Evolutionary conservation across 805 yeast genomes (phyloP).

Genomic region (Candida sanyiensis): DNA sequence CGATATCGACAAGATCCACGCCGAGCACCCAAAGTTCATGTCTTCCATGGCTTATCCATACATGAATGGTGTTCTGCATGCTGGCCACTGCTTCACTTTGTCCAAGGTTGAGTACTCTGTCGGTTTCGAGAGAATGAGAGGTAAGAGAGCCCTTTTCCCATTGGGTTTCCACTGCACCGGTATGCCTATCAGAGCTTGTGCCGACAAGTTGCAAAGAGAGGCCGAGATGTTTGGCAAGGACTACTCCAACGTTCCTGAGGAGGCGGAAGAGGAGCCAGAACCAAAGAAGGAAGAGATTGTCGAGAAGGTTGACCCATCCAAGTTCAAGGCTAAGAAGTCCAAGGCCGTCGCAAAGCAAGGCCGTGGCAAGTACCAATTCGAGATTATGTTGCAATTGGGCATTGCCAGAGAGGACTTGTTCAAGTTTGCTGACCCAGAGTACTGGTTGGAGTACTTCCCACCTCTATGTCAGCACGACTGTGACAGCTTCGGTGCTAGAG

Average conservation of each 20-base stretch:
- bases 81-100: slow-evolving; percentile 93
- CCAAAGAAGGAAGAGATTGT: slow-evolving; percentile 31
- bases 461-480: slow-evolving; percentile 82
- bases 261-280: slow-evolving; percentile 46
- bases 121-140: slow-evolving; percentile 93
- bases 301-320: slow-evolving; percentile 68
- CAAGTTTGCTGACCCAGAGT: slow-evolving; percentile 84
- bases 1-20: slow-evolving; percentile 63
- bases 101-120: slow-evolving; percentile 89
- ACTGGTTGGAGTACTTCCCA: slow-evolving; percentile 92
- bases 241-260: slow-evolving; percentile 62
- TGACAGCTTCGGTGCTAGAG: slow-evolving; percentile 78
- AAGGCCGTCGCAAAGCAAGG: slow-evolving; percentile 94
- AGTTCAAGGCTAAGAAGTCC: slow-evolving; percentile 87
- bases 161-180: slow-evolving; percentile 99
- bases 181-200: slow-evolving; percentile 95
- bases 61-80: slow-evolving; percentile 97
- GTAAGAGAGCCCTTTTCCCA: slow-evolving; percentile 89
- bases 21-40: slow-evolving; percentile 78
- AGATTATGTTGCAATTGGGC: slow-evolving; percentile 93
- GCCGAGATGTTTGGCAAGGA: slow-evolving; percentile 84
- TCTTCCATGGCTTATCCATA: slow-evolving; percentile 97
- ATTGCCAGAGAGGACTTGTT: slow-evolving; percentile 75
- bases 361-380: slow-evolving; percentile 88
- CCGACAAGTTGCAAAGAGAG: slow-evolving; percentile 92